phyloP scores from a whole-genome alignment of 2,329 filamentous ascomycete species.

The Ophiostoma himal-ulmi region DNA sequence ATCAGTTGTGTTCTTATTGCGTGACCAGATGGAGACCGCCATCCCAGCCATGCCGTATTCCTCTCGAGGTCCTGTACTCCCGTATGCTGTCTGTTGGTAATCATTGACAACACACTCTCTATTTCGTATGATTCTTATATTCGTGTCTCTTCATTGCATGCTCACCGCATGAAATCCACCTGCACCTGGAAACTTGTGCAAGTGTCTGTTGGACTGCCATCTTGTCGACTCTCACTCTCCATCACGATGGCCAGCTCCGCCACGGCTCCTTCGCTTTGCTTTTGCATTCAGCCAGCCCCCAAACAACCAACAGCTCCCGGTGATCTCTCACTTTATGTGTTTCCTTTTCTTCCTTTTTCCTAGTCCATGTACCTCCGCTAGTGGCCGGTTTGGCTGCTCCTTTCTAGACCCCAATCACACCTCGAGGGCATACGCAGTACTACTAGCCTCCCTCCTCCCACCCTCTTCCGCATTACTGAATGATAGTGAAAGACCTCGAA shows the following conservation, averaged over 20 bases:
- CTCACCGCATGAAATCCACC: not conserved
- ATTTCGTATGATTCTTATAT: not conserved
- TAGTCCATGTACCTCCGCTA: not conserved
- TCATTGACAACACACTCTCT: not conserved
- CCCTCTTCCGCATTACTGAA: not conserved
- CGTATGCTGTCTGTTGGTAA: not conserved
- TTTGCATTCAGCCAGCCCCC: not conserved
- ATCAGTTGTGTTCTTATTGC: not conserved
- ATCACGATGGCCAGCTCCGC: too few species aligned
- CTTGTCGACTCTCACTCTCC: not conserved
- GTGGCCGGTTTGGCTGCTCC: not conserved
- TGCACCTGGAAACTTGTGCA: not conserved
- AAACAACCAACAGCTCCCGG: not conserved
- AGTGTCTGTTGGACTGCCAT: constrained; percentile 3
- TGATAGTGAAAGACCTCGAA: not conserved
- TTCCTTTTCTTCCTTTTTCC: not conserved
- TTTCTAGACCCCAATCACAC: constrained; percentile 5
- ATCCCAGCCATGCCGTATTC: not conserved
- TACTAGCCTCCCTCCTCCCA: too few species aligned
- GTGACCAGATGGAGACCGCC: not conserved
- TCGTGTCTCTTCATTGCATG: not conserved
- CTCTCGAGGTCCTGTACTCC: not conserved
- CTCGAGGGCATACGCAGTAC: not conserved
- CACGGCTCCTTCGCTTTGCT: not conserved
- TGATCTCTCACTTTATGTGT: not conserved